Conservation (phyloP, 495 filamentous ascomycete genomes). For the Xylaria intraflava region DNA sequence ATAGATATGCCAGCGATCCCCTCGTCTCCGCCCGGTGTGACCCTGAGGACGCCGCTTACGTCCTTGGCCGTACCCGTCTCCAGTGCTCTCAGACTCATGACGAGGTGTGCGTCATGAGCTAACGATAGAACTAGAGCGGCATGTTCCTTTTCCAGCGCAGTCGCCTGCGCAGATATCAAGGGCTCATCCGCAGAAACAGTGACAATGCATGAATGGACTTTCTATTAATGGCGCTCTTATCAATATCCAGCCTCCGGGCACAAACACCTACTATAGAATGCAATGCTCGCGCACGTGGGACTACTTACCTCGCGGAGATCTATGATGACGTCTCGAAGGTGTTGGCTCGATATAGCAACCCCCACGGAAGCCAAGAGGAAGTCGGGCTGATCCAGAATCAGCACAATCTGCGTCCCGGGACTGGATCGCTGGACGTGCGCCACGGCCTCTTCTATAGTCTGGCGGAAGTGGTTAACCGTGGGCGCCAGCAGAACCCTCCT, state of each 20-base stretch:
- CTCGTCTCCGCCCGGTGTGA: slow-evolving; percentile 50
- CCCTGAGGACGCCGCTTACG: slow-evolving; percentile 81
- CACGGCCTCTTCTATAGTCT: slow-evolving; percentile 17
- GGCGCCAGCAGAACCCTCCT: slow-evolving; percentile 9
- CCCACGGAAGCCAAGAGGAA: slow-evolving; percentile 45
- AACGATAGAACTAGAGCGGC: slow-evolving; percentile 59
- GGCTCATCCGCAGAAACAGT: slow-evolving; percentile 64
- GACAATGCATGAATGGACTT: slow-evolving; percentile 55
- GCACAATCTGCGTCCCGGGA: slow-evolving; percentile 21
- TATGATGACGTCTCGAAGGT: slow-evolving; percentile 39
- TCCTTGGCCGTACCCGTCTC: slow-evolving; percentile 83
- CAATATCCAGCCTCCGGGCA: slow-evolving; percentile 8
- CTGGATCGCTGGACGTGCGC: slow-evolving; percentile 14
- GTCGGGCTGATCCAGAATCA: slow-evolving; percentile 53
- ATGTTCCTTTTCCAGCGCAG: slow-evolving; percentile 64
- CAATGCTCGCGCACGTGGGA: not conserved
- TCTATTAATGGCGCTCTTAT: slow-evolving; percentile 26
- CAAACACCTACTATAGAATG: not conserved
- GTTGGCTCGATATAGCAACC: slow-evolving; percentile 15
- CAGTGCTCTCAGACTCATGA: slow-evolving; percentile 64
- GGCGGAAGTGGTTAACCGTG: slow-evolving; percentile 14
- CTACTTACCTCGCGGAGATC: slow-evolving; percentile 48
- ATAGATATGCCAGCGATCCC: slow-evolving; percentile 20
- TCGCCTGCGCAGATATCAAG: slow-evolving; percentile 50
- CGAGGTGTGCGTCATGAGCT: slow-evolving; percentile 65